phyloP scores from a whole-genome alignment of 2,329 filamentous ascomycete species.

The Coniochaeta prunicola region DNA sequence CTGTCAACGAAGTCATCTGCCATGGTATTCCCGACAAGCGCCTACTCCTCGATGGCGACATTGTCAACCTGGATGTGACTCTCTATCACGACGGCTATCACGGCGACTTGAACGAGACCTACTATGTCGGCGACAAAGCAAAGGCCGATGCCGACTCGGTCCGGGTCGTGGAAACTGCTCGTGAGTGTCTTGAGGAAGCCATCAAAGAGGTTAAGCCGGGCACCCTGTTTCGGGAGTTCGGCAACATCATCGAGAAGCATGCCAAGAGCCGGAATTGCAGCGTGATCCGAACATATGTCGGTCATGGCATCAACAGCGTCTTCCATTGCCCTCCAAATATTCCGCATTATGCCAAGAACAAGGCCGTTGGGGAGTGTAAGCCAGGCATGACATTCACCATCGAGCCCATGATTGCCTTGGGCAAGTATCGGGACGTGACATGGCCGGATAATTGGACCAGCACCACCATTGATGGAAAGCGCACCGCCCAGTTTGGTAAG shows the following conservation, averaged over 20 bases:
- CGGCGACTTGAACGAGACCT: conserved; percentile 95
- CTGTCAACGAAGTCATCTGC: conserved; percentile 94
- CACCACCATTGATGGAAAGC: conserved; percentile 80
- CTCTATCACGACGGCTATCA: conserved; percentile 94
- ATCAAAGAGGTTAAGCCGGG: conserved; percentile 92
- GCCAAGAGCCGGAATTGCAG: conserved; percentile 81
- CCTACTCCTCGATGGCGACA: conserved; percentile 82
- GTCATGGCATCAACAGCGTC: conserved; percentile 86
- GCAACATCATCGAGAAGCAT: conserved; percentile 91
- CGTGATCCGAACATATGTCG: conserved; percentile 92
- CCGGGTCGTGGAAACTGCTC: conserved; percentile 80
- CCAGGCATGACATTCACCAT: conserved; percentile 98
- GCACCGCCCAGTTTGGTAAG: conserved; percentile 87
- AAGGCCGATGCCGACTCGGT: conserved; percentile 78
- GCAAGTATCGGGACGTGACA: conserved; percentile 84
- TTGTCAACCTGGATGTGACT: conserved; percentile 93
- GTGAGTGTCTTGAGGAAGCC: conserved; percentile 83
- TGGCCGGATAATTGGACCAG: conserved; percentile 99
- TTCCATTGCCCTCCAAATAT: conserved; percentile 95
- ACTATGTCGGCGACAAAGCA: conserved; percentile 90
- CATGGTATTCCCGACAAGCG: conserved; percentile 95
- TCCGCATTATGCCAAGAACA: conserved; percentile 97
- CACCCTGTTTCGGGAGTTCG: conserved; percentile 85
- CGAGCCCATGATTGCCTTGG: conserved; percentile 94
- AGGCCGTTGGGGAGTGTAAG: conserved; percentile 89